Conservation (phyloP, 208 protist species). For the Trypanosoma scelopori region DNA sequence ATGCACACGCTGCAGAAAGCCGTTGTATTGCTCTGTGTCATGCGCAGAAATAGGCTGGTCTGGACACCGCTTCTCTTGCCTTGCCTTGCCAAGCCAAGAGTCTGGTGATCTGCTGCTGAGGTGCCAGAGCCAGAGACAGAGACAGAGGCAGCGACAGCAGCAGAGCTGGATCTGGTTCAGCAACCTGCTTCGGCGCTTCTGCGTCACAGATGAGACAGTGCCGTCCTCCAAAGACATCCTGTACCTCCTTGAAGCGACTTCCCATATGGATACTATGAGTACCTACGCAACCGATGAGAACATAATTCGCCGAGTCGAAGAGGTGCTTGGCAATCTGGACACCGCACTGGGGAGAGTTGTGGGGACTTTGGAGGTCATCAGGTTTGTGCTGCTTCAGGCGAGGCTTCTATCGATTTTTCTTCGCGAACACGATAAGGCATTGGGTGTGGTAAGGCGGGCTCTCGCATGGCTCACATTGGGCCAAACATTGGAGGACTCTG, state of each 20-base stretch:
- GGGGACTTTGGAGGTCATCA: neutral
- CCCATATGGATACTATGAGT: neutral
- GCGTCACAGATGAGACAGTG: neutral
- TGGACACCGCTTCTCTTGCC: slow-evolving; percentile 2
- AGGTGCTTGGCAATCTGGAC: neutral
- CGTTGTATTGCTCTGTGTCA: slow-evolving; percentile 2
- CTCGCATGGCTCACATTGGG: neutral
- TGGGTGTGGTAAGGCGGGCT: neutral
- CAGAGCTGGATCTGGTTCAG: neutral
- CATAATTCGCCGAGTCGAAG: neutral
- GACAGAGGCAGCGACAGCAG: neutral
- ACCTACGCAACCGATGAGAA: neutral
- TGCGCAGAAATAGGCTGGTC: slow-evolving; percentile 9
- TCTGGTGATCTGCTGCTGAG: no score
- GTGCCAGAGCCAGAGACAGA: neutral
- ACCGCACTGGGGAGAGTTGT: neutral
- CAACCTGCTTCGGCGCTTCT: neutral
- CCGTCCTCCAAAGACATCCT: neutral
- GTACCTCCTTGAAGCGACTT: neutral
- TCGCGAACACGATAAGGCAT: slow-evolving; percentile 2
- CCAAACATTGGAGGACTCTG: neutral
- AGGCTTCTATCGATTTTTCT: slow-evolving; percentile 8
- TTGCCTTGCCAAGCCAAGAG: neutral
- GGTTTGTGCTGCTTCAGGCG: neutral
- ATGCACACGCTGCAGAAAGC: slow-evolving; percentile 3